A percentile compares a stretch with the other conserved stretches of the same genome.
Evolutionary conservation across 2,329 filamentous ascomycete genomes (phyloP).

Genomic region (Coniochaeta ligniaria): DNA sequence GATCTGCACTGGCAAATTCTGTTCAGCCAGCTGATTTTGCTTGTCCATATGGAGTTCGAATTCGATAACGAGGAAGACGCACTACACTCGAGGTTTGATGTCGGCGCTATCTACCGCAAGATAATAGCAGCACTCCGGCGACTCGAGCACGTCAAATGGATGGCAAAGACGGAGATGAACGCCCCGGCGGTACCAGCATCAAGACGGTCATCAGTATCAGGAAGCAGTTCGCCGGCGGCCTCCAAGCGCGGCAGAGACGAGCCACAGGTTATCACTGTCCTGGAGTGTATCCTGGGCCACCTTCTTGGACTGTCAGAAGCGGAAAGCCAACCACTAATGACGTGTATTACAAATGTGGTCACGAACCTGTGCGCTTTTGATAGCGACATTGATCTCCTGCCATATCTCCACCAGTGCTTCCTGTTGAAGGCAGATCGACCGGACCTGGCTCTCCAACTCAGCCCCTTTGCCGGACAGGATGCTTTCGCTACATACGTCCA

Average conservation of each 20-base stretch:
- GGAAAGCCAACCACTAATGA: slow-evolving; percentile 42
- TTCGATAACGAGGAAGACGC: slow-evolving; percentile 66
- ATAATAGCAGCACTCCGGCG: slow-evolving; percentile 66
- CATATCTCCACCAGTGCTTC: slow-evolving; percentile 54
- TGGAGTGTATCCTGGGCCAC: slow-evolving; percentile 54
- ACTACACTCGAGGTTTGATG: slow-evolving; percentile 51
- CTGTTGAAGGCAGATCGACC: slow-evolving; percentile 52
- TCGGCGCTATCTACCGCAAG: slow-evolving; percentile 62
- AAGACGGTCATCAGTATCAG: slow-evolving; percentile 25
- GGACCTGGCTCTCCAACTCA: slow-evolving; percentile 52
- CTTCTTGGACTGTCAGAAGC: slow-evolving; percentile 59
- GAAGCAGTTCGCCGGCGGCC: slow-evolving; percentile 18
- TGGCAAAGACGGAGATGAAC: slow-evolving; percentile 51
- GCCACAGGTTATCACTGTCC: slow-evolving; percentile 43
- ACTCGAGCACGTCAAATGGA: slow-evolving; percentile 67
- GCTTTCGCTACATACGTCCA: slow-evolving; percentile 74
- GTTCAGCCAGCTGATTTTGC: slow-evolving; percentile 73
- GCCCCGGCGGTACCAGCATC: slow-evolving; percentile 33
- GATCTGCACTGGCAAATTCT: slow-evolving; percentile 66
- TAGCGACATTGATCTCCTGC: slow-evolving; percentile 58
- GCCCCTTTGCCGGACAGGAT: slow-evolving; percentile 47
- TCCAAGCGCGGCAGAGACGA: slow-evolving; percentile 37
- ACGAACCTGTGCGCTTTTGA: slow-evolving; percentile 57
- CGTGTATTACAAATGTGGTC: slow-evolving; percentile 59
- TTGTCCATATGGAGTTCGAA: slow-evolving; percentile 82